A percentile compares a stretch with the other conserved stretches of the same genome.
Conservation (phyloP, 225 moss, liverwort and hornwort species). For the Lunularia cruciata region DNA sequence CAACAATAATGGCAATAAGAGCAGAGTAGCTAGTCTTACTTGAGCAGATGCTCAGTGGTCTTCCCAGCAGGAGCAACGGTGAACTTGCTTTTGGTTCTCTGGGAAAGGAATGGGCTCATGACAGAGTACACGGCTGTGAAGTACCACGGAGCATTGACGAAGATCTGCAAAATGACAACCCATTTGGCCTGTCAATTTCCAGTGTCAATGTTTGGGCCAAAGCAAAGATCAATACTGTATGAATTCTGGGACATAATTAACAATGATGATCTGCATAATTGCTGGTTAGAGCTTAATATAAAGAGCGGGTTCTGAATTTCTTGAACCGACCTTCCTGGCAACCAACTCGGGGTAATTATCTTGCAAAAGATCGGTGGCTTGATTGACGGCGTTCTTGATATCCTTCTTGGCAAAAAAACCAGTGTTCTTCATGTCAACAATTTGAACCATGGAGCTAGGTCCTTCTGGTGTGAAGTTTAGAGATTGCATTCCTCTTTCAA, state of each 20-base stretch:
- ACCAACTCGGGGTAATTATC: conserved; percentile 61
- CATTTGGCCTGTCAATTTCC: too few species aligned
- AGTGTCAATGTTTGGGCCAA: too few species aligned
- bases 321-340: conserved; percentile 43
- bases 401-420: conserved; percentile 30
- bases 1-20: too few species aligned
- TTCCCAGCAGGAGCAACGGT: conserved; percentile 33
- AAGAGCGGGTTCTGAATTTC: not conserved
- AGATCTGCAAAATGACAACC: conserved; percentile 46
- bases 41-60: conserved; percentile 40
- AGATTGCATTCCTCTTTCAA: conserved; percentile 52
- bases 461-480: conserved; percentile 50
- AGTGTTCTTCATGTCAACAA: conserved; percentile 42
- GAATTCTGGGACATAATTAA: too few species aligned
- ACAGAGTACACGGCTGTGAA: conserved; percentile 30
- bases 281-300: too few species aligned
- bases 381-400: conserved; percentile 28
- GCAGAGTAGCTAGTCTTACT: too few species aligned
- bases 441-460: conserved; percentile 48
- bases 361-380: conserved; percentile 41
- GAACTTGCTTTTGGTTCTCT: conserved; percentile 52
- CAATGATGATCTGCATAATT: too few species aligned
- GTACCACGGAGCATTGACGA: conserved; percentile 51
- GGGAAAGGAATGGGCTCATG: conserved; percentile 34
- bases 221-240: too few species aligned